phyloP scores from a whole-genome alignment of 2,329 filamentous ascomycete species.

The Niveomyces coronatus region DNA sequence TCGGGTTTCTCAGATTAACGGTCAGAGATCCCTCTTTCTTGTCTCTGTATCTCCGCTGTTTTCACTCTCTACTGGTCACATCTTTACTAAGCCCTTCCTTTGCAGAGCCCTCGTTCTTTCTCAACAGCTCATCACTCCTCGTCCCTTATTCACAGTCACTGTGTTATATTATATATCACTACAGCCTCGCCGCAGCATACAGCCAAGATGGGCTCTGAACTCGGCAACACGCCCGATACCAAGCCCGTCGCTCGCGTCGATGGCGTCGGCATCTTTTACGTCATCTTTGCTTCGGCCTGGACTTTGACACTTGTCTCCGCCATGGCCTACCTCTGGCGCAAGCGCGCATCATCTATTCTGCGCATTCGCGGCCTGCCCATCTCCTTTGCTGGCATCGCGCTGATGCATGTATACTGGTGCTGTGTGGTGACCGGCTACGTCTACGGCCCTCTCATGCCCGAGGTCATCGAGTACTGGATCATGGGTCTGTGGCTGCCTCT shows the following conservation, averaged over 20 bases:
- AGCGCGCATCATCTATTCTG: constrained; percentile 30
- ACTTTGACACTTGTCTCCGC: constrained; percentile 27
- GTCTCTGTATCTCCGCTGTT: too few relatives aligned
- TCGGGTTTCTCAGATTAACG: too few relatives aligned
- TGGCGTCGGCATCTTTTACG: constrained; percentile 31
- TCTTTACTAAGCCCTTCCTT: not conserved
- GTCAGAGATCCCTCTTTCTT: too few relatives aligned
- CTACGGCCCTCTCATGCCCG: constrained; percentile 33
- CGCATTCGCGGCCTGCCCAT: constrained; percentile 30
- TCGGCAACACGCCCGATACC: constrained; percentile 21
- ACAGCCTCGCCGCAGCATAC: not conserved
- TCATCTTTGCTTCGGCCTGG: constrained; percentile 27
- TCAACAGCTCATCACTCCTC: too few relatives aligned
- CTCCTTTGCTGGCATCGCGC: constrained; percentile 28
- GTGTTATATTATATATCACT: not conserved
- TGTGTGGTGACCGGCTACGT: constrained; percentile 29
- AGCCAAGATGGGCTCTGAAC: constrained; percentile 14
- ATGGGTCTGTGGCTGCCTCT: constrained; percentile 57
- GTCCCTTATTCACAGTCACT: not conserved
- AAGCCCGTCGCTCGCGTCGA: constrained; percentile 24
- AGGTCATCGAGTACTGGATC: constrained; percentile 51
- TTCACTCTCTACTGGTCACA: constrained; percentile 1
- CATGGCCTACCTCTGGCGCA: constrained; percentile 30
- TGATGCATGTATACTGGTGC: constrained; percentile 34
- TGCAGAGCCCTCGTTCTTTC: not conserved